Base-by-base conservation (phyloP, 2,329 filamentous ascomycete genomes). In the Scortechinia acanthostroma region DNA sequence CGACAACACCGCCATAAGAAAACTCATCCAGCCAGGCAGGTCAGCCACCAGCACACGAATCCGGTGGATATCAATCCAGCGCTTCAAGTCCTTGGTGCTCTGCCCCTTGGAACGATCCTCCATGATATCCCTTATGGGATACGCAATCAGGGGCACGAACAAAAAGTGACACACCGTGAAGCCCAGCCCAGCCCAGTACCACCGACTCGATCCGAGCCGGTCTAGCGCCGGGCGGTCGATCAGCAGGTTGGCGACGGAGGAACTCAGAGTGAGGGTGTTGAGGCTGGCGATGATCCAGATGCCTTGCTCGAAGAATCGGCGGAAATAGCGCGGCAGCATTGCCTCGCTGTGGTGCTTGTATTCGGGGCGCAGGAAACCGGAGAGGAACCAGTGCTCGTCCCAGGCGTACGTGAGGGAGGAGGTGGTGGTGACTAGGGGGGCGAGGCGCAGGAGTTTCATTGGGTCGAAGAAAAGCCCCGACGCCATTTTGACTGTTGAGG, bases 351-450 rank as follows among this genome's bases (percentile, higher is more conserved):
- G 52, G 21, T 54, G 45, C 30, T 58, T 53, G 17, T 61, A 51
- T 22, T 55, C 49, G 13, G 55, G 49, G 4, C 50, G 52, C 3
- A 65, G 58, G 47, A 72, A 52, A 51, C 58, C 52, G 43, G 53
- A 50, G 33, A 71, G 61, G 54, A 72, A 71, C 43, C 63, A 51
- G 48, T 65, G 60, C 49, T 71, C 68, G 55, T 72, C 68, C 33
- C 58, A 57, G 14, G 69, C 65, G 57, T 62, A 71, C 51, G 66
- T 60, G 43, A 74, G 59, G 0, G 69, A 64, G 51, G 63, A 63
- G 2, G 70, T 71, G 2, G 69, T 68, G n/a, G 68, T 68, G 50
- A 74, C 50, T 20, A 74, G 56, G 0, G 71, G 71, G 2, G 68
- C 59, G 16, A 69, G 52, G 42, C 71, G 63, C 23, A 74, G 58